These are phyloP conservation scores for Xanthoconium purpureum DNA, from an alignment of 768 basidiomycete species.

Conservation along the genomic window DNA sequence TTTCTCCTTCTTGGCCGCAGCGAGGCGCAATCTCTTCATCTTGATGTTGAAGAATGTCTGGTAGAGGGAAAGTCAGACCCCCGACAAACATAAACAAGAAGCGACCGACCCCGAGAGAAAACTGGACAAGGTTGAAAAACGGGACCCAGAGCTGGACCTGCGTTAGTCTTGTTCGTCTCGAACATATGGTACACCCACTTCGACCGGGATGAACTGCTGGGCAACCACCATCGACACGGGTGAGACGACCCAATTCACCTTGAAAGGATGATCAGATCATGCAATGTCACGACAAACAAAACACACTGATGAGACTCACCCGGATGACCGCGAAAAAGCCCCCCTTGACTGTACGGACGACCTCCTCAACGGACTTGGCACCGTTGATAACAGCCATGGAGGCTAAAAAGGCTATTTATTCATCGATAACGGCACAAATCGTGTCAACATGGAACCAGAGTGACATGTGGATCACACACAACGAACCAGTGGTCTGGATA, in stretches of 20 bases:
- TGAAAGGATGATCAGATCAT: slow-evolving; percentile 2
- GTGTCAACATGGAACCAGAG: not conserved
- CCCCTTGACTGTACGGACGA: slow-evolving; percentile 62
- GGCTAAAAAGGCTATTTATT: slow-evolving; percentile 57
- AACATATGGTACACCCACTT: slow-evolving; percentile 42
- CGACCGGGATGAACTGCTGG: slow-evolving; percentile 74
- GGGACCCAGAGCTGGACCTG: slow-evolving; percentile 74
- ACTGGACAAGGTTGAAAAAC: slow-evolving; percentile 79
- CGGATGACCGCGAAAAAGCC: slow-evolving; percentile 74
- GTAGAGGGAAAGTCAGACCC: not conserved
- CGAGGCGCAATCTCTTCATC: slow-evolving; percentile 59
- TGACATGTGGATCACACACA: not conserved
- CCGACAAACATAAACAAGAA: not conserved
- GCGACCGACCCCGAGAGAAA: slow-evolving; percentile 65
- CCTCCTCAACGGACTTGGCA: slow-evolving; percentile 60
- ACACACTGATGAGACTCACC: slow-evolving; percentile 38
- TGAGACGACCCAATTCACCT: slow-evolving; percentile 81
- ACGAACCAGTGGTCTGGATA: slow-evolving; percentile 64
- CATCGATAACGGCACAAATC: not conserved
- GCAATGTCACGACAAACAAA: not conserved
- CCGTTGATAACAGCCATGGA: slow-evolving; percentile 86
- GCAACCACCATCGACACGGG: slow-evolving; percentile 74
- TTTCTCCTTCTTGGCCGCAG: slow-evolving; percentile 49
- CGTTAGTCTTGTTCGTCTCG: slow-evolving; percentile 2
- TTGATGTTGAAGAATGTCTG: slow-evolving; percentile 75